Evolutionary conservation across 2,329 filamentous ascomycete genomes (phyloP), one percentile per base, ranked within the genome.

Genomic region (Fusarium nematophilum): DNA sequence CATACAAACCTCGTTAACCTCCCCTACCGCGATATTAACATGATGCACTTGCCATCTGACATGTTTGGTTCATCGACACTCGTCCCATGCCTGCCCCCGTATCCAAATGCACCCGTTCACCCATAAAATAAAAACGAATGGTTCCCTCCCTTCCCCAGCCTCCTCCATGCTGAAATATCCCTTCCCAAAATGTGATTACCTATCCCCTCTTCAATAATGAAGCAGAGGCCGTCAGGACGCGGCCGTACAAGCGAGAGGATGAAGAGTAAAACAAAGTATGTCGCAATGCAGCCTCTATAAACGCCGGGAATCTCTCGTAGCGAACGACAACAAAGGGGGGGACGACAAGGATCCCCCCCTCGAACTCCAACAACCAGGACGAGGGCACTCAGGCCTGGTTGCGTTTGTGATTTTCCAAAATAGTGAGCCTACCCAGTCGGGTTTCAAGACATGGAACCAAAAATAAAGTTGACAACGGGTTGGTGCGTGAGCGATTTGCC

Each of bases 221-320:
- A 52, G 54, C 59, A 62, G 42, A 42, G 60, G 54, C 49, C 49
- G 23, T n/a, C n/a, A n/a, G n/a, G 30, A 51, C 37, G 40, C 44
- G 40, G 34, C 25, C 31, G 37, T 33, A 37, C 56, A 33, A 51
- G 46, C 34, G 55, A 57, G 36, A 59, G 57, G 53, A 62, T 48
- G 57, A 50, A 59, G 55, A 49, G 45, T 36, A 33, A 47, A 34
- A 36, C 39, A 39, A 58, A 47, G 45, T 27, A 58, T 48, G 53
- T 51, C 51, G 52, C 49, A 49, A 64, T 64, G 62, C 57, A 62
- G 57, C 61, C 62, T 64, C 57, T 65, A 62, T 59, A 49, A 64
- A 64, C 62, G 61, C 62, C 62, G 57, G 61, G 57, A 62, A 65
- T 59, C 23, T 65, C 26, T 64, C 45, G 34, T 62, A 64, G 33